Conservation (phyloP, 495 filamentous ascomycete genomes). For the Penicillium salamii region DNA sequence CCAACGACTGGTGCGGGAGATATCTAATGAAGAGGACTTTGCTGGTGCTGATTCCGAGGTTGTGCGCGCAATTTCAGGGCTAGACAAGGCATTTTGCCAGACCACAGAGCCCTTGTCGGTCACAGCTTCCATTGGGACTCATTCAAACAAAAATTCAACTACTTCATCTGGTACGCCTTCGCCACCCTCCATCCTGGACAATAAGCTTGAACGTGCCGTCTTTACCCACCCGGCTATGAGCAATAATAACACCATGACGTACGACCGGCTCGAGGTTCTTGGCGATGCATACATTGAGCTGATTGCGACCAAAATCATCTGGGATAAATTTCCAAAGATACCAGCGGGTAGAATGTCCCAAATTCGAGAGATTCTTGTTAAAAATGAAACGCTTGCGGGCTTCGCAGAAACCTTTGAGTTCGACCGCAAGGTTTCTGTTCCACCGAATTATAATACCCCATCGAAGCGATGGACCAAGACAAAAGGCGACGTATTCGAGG, state of each 20-base stretch:
- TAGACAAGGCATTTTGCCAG: slow-evolving; percentile 18
- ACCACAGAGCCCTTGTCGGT: slow-evolving; percentile 7
- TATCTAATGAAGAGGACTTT: slow-evolving; percentile 13
- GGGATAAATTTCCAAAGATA: slow-evolving; percentile 57
- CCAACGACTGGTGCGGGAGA: slow-evolving; percentile 17
- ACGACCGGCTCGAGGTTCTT: slow-evolving; percentile 72
- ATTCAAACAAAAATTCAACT: neutral
- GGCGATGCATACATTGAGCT: slow-evolving; percentile 74
- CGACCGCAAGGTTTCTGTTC: slow-evolving; percentile 55
- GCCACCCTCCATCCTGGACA: slow-evolving; percentile 58
- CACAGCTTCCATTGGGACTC: neutral
- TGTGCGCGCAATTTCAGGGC: slow-evolving; percentile 17
- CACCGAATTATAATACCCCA: slow-evolving; percentile 35
- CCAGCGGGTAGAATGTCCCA: slow-evolving; percentile 59
- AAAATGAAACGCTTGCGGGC: slow-evolving; percentile 69
- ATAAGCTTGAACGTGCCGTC: slow-evolving; percentile 54
- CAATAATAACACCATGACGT: slow-evolving; percentile 36
- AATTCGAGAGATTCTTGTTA: slow-evolving; percentile 66
- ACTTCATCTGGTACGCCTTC: slow-evolving; percentile 33
- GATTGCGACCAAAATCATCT: slow-evolving; percentile 63
- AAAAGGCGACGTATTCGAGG: slow-evolving; percentile 81
- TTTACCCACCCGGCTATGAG: slow-evolving; percentile 62
- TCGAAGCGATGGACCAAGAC: slow-evolving; percentile 62
- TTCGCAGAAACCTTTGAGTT: slow-evolving; percentile 68
- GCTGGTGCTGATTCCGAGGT: slow-evolving; percentile 18